Evolutionary conservation across 371 early-diverging fungal species (phyloP).

Genomic region (Nosema muscidifuracis): DNA sequence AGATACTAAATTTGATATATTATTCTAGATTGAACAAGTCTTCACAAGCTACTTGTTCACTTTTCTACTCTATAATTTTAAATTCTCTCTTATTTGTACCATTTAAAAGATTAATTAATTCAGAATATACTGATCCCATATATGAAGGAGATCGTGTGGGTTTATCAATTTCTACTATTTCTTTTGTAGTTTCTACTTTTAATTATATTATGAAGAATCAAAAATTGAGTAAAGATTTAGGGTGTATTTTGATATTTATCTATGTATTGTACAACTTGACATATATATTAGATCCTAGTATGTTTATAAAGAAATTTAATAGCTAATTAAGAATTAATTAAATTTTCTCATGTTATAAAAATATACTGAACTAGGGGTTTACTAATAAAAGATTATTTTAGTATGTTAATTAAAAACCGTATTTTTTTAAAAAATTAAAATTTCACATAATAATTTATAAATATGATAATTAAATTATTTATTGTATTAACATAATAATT

Average conservation of each 20-base stretch:
- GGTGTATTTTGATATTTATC: slow-evolving; percentile 13
- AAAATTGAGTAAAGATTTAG: slow-evolving; percentile 23
- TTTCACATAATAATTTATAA: no score
- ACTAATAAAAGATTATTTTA: no score
- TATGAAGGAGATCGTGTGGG: not conserved
- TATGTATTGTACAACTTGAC: slow-evolving; percentile 14
- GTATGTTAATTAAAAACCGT: no score
- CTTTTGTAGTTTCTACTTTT: slow-evolving; percentile 12
- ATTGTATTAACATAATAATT: no score
- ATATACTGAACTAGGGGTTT: no score
- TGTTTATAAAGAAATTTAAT: slow-evolving; percentile 7
- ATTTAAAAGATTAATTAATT: not conserved
- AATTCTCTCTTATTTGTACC: slow-evolving; percentile 7
- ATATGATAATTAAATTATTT: no score
- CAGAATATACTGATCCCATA: not conserved
- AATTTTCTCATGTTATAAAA: no score
- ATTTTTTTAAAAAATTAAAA: no score
- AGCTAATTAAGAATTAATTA: no score
- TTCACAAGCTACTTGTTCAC: slow-evolving; percentile 6
- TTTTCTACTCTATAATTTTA: slow-evolving; percentile 18
- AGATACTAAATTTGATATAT: not conserved
- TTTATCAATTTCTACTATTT: slow-evolving; percentile 11
- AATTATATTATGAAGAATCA: slow-evolving; percentile 32
- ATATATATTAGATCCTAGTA: slow-evolving; percentile 19
- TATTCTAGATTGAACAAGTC: not conserved